Conservation (phyloP, 2,329 filamentous ascomycete species). For the Beauveria brongniartii region DNA sequence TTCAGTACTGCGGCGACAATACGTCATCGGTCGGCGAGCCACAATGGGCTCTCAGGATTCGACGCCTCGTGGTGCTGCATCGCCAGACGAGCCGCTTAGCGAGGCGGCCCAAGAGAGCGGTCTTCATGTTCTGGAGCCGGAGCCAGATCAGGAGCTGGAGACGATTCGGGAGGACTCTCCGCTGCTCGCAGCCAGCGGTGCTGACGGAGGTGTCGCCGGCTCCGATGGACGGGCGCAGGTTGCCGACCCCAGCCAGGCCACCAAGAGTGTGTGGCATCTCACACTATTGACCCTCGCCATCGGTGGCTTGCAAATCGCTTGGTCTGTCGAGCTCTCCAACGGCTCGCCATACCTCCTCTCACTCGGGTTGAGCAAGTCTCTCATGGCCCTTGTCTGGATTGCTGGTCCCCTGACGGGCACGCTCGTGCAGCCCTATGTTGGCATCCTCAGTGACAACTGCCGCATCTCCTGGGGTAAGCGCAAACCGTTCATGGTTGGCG, state of each 20-base stretch:
- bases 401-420: conserved; percentile 72
- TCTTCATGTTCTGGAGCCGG: conserved; percentile 5
- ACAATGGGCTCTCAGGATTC: not conserved
- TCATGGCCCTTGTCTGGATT: conserved; percentile 80
- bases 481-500: conserved; percentile 73
- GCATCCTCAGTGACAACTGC: conserved; percentile 73
- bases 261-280: conserved; percentile 80
- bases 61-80: not conserved
- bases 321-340: conserved; percentile 91
- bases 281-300: conserved; percentile 80
- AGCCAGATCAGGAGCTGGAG: conserved; percentile 12
- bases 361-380: conserved; percentile 71
- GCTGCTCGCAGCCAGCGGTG: conserved; percentile 11
- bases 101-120: conserved; percentile 6
- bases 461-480: conserved; percentile 67
- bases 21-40: not conserved
- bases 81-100: conserved; percentile 1
- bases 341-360: conserved; percentile 79
- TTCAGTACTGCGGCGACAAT: not conserved
- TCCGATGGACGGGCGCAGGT: conserved; percentile 20
- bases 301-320: conserved; percentile 85
- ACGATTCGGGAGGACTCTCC: conserved; percentile 15
- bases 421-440: conserved; percentile 74
- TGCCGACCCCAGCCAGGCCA: conserved; percentile 43
- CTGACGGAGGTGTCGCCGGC: not conserved